phyloP scores from a whole-genome alignment of 2,329 filamentous ascomycete genomes.

The Epichloe aotearoae region DNA sequence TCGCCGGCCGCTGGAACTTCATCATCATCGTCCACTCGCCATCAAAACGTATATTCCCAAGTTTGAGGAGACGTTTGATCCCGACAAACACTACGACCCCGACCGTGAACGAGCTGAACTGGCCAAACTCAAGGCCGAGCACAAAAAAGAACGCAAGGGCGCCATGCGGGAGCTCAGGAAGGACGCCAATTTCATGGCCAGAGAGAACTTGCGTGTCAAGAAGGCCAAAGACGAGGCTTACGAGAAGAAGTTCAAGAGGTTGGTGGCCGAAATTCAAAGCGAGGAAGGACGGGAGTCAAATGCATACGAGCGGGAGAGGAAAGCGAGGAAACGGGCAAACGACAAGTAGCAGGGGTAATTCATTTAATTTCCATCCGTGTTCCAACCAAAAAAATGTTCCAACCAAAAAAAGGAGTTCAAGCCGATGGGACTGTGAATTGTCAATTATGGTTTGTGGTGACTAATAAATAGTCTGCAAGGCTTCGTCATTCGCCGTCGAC shows the following conservation, averaged over 20 bases:
- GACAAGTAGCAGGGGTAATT: slow-evolving; percentile 20
- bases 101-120: slow-evolving; percentile 79
- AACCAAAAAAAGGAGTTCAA: no score
- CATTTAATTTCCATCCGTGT: neutral
- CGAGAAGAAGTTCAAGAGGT: slow-evolving; percentile 86
- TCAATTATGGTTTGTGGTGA: neutral
- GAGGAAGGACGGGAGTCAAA: slow-evolving; percentile 82
- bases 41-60: slow-evolving; percentile 85
- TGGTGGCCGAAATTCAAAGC: slow-evolving; percentile 90
- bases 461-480: no score
- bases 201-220: slow-evolving; percentile 83
- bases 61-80: slow-evolving; percentile 92
- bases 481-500: no score
- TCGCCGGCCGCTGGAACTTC: slow-evolving; percentile 72
- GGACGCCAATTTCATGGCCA: slow-evolving; percentile 84
- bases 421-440: no score
- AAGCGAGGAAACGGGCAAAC: slow-evolving; percentile 54
- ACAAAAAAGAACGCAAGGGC: slow-evolving; percentile 91
- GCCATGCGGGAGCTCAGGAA: slow-evolving; percentile 89
- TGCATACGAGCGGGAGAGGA: slow-evolving; percentile 77
- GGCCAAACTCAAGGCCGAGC: slow-evolving; percentile 74
- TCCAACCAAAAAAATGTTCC: no score
- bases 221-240: slow-evolving; percentile 87
- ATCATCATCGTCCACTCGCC: slow-evolving; percentile 76
- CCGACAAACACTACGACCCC: slow-evolving; percentile 92